Percentiles rank a stretch among this genome's conserved stretches.
Conservation (phyloP, 2,329 filamentous ascomycete species). For the Beauveria medogensis region DNA sequence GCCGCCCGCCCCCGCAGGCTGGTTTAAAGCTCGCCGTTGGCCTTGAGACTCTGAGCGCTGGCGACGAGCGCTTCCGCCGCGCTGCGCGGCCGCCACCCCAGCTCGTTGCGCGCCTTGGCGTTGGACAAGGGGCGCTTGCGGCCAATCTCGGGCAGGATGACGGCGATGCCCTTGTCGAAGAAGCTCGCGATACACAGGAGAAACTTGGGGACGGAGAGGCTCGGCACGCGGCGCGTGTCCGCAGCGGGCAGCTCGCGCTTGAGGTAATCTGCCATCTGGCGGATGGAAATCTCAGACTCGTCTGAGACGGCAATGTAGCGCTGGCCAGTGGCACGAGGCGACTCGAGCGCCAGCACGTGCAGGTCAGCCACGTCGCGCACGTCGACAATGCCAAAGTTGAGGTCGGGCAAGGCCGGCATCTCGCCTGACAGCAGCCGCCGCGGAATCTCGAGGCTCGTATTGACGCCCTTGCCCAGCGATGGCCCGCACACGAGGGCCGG, state of each 20-base stretch:
- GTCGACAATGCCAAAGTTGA: conserved; percentile 18
- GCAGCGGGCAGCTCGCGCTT: background rate
- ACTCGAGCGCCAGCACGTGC: conserved; percentile 9
- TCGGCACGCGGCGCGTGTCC: background rate
- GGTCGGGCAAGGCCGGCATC: conserved; percentile 18
- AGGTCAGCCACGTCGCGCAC: conserved; percentile 18
- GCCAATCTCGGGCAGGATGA: conserved; percentile 5
- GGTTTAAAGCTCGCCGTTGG: background rate
- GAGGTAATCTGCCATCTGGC: background rate
- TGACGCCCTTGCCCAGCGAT: conserved; percentile 7
- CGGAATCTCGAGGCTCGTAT: conserved; percentile 17
- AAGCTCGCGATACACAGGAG: background rate
- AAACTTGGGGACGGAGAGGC: background rate
- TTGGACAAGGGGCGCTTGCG: background rate
- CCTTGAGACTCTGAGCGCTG: conserved; percentile 8
- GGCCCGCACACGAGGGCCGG: conserved; percentile 14
- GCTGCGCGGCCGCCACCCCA: conserved; percentile 7
- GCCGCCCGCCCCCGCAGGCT: too few species aligned
- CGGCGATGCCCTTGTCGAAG: background rate
- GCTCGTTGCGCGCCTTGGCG: background rate
- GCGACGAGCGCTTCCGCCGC: conserved; percentile 2
- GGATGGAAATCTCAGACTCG: background rate
- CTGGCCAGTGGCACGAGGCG: conserved; percentile 3
- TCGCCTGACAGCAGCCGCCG: conserved; percentile 19
- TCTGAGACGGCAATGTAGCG: conserved; percentile 10